Evolutionary conservation across 1,284 basidiomycete genomes (phyloP).

Genomic region (Ustilago loliicola): DNA sequence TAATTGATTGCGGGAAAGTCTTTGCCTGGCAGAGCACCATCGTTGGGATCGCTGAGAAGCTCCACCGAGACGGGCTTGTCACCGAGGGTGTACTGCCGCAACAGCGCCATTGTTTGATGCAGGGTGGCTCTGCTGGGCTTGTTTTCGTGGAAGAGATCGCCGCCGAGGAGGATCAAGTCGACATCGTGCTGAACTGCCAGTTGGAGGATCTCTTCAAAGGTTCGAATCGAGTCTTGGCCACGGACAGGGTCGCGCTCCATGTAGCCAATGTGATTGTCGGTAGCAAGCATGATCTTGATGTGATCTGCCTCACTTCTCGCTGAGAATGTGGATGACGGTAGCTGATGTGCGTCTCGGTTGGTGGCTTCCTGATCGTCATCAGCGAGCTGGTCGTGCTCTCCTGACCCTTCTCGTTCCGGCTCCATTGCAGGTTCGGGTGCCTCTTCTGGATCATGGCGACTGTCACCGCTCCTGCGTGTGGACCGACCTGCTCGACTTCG

Average conservation of each 20-base stretch:
- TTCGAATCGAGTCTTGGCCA: slow-evolving; percentile 93
- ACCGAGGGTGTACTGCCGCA: slow-evolving; percentile 90
- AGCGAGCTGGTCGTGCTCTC: slow-evolving; percentile 13
- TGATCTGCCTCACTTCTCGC: slow-evolving; percentile 41
- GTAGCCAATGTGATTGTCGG: slow-evolving; percentile 80
- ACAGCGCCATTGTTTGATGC: slow-evolving; percentile 79
- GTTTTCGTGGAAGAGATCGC: slow-evolving; percentile 98
- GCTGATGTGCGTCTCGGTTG: slow-evolving; percentile 3
- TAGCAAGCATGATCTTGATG: slow-evolving; percentile 66
- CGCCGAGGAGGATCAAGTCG: slow-evolving; percentile 81
- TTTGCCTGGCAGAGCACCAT: slow-evolving; percentile 72
- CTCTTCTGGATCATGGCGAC: background rate
- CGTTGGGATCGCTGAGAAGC: slow-evolving; percentile 90
- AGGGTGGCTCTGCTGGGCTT: slow-evolving; percentile 90
- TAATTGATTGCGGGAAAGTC: slow-evolving; percentile 94
- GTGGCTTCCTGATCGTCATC: slow-evolving; percentile 4
- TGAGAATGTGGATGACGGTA: slow-evolving; percentile 37
- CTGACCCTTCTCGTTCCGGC: slow-evolving; percentile 3
- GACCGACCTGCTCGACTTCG: background rate
- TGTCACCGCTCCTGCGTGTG: background rate
- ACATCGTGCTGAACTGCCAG: slow-evolving; percentile 82
- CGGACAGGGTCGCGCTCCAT: slow-evolving; percentile 93
- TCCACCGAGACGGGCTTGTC: slow-evolving; percentile 89
- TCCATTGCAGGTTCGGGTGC: slow-evolving; percentile 7
- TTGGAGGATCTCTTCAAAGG: slow-evolving; percentile 92